Evolutionary conservation across 495 filamentous ascomycete genomes (phyloP).

Genomic region (Neurospora cerealis): DNA sequence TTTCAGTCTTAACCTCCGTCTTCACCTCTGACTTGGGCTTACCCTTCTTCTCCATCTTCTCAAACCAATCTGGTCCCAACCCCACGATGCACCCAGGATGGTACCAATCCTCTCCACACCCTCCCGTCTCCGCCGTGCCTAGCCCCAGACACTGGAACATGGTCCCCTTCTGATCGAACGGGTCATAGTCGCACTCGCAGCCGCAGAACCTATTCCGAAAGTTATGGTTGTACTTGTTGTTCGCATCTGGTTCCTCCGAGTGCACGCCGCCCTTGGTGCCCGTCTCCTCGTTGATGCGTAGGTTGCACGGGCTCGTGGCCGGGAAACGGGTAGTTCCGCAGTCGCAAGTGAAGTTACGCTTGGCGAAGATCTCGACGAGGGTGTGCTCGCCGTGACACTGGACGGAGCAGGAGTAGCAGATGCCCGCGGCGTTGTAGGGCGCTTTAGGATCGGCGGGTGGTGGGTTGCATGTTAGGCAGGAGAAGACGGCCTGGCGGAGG

Average conservation of each 20-base stretch:
- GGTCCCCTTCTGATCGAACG: conserved; percentile 82
- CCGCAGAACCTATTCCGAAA: conserved; percentile 89
- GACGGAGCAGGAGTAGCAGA: conserved; percentile 96
- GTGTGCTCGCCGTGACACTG: conserved; percentile 92
- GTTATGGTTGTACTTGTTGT: conserved; percentile 91
- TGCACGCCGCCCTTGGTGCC: conserved; percentile 65
- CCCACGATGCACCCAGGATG: conserved; percentile 92
- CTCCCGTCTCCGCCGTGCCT: conserved; percentile 65
- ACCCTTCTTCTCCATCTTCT: conserved; percentile 36
- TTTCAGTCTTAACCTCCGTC: background rate
- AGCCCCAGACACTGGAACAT: conserved; percentile 98
- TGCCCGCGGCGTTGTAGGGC: conserved; percentile 63
- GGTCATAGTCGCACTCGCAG: conserved; percentile 77
- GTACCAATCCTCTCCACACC: conserved; percentile 99
- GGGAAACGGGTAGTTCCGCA: conserved; percentile 83
- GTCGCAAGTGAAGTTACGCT: conserved; percentile 92
- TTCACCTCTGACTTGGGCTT: conserved; percentile 10
- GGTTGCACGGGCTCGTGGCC: conserved; percentile 55
- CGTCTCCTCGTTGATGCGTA: conserved; percentile 66
- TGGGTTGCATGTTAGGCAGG: conserved; percentile 89
- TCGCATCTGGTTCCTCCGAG: conserved; percentile 57
- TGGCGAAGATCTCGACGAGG: conserved; percentile 91
- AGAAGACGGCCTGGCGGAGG: conserved; percentile 76
- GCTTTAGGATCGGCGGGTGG: conserved; percentile 51
- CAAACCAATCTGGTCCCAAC: conserved; percentile 48